Evolutionary conservation across 1,284 basidiomycete species (phyloP).

Genomic region (Pseudozyma hubeiensis): DNA sequence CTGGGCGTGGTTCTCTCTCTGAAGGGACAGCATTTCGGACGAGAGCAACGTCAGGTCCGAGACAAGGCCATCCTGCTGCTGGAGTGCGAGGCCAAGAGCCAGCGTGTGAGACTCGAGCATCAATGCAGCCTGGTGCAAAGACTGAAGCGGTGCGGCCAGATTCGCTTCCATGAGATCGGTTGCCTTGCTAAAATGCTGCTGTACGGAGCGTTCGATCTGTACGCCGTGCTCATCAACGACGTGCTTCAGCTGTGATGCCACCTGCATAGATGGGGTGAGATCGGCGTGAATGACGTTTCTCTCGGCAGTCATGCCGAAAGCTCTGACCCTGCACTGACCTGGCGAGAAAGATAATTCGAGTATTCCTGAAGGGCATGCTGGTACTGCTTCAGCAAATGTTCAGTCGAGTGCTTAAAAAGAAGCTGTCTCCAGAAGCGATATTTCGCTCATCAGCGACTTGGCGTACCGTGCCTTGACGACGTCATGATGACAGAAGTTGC

Average conservation of each 20-base stretch:
- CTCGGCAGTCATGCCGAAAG: not conserved
- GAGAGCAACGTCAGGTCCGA: conserved; percentile 5
- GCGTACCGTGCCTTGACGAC: no score
- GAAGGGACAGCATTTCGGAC: conserved; percentile 3
- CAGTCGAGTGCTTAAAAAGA: conserved; percentile 2
- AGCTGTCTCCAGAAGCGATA: not conserved
- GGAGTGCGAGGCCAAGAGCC: not conserved
- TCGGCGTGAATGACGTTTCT: not conserved
- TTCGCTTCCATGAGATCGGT: not conserved
- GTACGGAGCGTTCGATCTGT: not conserved
- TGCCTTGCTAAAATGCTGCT: conserved; percentile 4
- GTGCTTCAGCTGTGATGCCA: conserved; percentile 2
- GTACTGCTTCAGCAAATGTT: not conserved
- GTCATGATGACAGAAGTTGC: not conserved
- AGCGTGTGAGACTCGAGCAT: conserved; percentile 3
- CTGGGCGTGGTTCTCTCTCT: conserved; percentile 8
- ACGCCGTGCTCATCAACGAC: not conserved
- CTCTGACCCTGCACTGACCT: conserved; percentile 11
- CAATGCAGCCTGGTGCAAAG: not conserved
- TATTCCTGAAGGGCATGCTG: not conserved
- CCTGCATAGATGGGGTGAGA: no score
- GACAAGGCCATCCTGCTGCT: conserved; percentile 8
- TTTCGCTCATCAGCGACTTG: no score
- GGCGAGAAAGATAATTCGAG: conserved; percentile 1
- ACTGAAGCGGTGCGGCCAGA: not conserved